Base-by-base conservation (phyloP, 495 filamentous ascomycete genomes). In the Pyrenopolyporus hunteri region DNA sequence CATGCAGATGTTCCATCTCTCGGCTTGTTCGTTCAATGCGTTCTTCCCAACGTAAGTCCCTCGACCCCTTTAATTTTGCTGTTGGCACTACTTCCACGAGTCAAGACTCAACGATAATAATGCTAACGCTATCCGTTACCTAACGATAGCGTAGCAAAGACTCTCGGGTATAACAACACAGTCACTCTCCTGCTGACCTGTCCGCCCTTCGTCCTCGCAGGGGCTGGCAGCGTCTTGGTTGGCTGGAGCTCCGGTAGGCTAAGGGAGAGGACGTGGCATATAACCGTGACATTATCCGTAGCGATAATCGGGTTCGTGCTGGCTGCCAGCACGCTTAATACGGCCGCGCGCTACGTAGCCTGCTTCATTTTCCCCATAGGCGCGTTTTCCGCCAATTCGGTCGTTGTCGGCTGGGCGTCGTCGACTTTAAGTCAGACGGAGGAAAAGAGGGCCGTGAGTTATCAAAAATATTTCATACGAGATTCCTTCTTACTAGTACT, bases 221-320 rank as follows among this genome's bases (percentile, higher is more conserved):
- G 77, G 14, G 45, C 61, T 45, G 56, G 75, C 8, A 66, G 68
- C 20, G 61, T 77, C 36, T 19, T 64, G 16, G 67, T 73, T 16
- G 72, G 70, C 23, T 76, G 69, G 70, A 72, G 64, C 13, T 78
- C 74, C 4, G 79, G 74, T 0, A 65, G 59, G 28, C 64, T 69
- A 39, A 77, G 79, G 52, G 79, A 82, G 66, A 69, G 76, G 6
- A 78, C 76, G 0, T 80, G 75, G 76, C 76, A 82, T 57, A 80
- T 83, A 61, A 76, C 75, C 16, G 42, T 32, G 4, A 59, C 65
- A 13, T 68, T 72, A 46, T 44, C 43, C 13, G 48, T 76, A 20
- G 78, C 78, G 7, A 70, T 76, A 16, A 46, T 77, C 19, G 78
- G 80, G 7, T 81, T 82, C 44, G 57, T 78, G 3, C 66, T 77